Percentiles rank a stretch among this genome's conserved stretches.
Conservation (phyloP, 2,329 filamentous ascomycete genomes). For the Bipolaris cookei region DNA sequence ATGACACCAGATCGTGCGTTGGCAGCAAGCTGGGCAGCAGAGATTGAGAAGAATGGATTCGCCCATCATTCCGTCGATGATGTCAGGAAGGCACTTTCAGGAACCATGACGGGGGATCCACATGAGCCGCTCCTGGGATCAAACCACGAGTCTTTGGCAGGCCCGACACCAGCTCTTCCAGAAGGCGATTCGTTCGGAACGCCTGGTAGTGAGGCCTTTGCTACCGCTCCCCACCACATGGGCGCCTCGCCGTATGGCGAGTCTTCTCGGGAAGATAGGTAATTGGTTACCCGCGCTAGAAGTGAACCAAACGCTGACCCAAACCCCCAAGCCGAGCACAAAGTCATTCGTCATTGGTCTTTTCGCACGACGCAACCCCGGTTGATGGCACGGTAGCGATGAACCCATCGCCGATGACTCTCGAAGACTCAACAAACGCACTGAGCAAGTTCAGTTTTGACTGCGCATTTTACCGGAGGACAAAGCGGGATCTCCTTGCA, state of each 20-base stretch:
- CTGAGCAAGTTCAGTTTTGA: constrained; percentile 45
- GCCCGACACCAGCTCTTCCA: constrained; percentile 25
- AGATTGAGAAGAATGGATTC: constrained; percentile 49
- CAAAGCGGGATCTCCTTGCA: constrained; percentile 41
- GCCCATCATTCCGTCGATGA: constrained; percentile 48
- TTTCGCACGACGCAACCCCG: constrained; percentile 25
- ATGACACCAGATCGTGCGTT: constrained; percentile 45
- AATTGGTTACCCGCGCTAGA: constrained; percentile 12
- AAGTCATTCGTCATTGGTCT: constrained; percentile 39
- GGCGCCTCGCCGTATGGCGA: constrained; percentile 42
- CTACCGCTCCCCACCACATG: constrained; percentile 29
- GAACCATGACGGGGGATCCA: constrained; percentile 12
- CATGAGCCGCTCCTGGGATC: constrained; percentile 18
- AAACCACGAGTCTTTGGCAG: constrained; percentile 29
- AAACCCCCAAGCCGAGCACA: constrained; percentile 38
- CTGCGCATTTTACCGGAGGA: constrained; percentile 42
- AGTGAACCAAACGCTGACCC: constrained; percentile 25
- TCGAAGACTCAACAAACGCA: constrained; percentile 28
- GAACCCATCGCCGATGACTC: constrained; percentile 24
- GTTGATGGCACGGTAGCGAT: constrained; percentile 30
- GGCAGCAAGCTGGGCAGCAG: constrained; percentile 45
- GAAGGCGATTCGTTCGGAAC: constrained; percentile 39
- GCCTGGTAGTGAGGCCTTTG: constrained; percentile 36
- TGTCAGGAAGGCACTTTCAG: constrained; percentile 47
- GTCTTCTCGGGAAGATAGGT: constrained; percentile 45